phyloP scores from a whole-genome alignment of 179 eudicot species.

The Silene vulgaris region DNA sequence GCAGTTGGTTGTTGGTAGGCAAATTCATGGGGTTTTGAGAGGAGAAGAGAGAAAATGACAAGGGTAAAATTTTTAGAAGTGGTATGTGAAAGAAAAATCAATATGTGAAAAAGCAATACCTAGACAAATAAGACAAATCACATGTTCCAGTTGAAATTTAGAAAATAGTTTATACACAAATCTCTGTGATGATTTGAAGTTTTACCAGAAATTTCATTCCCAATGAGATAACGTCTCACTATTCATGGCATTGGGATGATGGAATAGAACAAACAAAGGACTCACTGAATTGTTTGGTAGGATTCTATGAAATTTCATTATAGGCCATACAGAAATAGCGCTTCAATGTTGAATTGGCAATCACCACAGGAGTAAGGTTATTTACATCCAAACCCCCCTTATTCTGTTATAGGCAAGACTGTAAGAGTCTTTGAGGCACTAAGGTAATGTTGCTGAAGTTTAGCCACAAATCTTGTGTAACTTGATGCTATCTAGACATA shows the following conservation, averaged over 20 bases:
- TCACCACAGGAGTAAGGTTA: not conserved
- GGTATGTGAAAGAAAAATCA: too few relatives aligned
- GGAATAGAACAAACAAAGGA: not conserved
- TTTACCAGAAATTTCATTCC: not conserved
- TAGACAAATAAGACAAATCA: too few relatives aligned
- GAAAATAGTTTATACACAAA: not conserved
- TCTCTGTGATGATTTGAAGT: not conserved
- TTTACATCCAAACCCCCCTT: not conserved
- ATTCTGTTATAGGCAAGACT: not conserved
- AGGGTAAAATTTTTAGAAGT: too few relatives aligned
- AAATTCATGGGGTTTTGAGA: too few relatives aligned
- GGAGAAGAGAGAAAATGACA: too few relatives aligned
- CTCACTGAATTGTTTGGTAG: not conserved
- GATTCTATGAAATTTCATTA: not conserved
- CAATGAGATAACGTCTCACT: not conserved
- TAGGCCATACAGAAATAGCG: not conserved
- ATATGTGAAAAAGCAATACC: too few relatives aligned
- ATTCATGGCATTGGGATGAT: slow-evolving; percentile 3
- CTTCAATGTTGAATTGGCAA: not conserved
- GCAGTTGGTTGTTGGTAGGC: too few relatives aligned
- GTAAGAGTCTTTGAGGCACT: slow-evolving; percentile 5
- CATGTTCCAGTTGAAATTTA: not conserved
- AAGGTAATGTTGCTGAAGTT: not conserved
- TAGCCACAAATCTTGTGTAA: not conserved
- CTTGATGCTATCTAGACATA: not conserved